Evolutionary conservation across 768 basidiomycete species (phyloP), one percentile per base, ranked within the genome.

Genomic region (Gymnopilus junonius): DNA sequence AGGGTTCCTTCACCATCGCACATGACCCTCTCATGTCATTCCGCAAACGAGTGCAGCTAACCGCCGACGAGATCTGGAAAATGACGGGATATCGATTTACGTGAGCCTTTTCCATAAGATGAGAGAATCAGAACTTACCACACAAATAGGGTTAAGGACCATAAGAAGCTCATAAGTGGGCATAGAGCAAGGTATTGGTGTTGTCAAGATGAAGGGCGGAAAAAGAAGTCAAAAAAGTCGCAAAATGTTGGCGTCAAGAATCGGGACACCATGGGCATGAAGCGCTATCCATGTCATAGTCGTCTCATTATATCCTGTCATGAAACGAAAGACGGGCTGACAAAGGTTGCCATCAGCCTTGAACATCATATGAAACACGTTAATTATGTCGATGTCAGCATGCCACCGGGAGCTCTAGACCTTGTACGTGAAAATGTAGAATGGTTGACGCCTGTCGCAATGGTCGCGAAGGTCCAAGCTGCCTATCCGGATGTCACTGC

Each of bases 391-490:
- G 69, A 72, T 59, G 69, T 64, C 67, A 20, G 55, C 39, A 61
- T 76, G 66, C 75, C 71, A 12, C 73, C 69, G 10, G 67, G 55
- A 20, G 59, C 70, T 11, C 46, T 58, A 31, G 29, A 48, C 31
- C 42, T 64, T 32, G 32, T 64, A 20, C 34, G 35, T 7, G 58
- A 64, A 53, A 32, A 59, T n/a, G 63, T 46, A 4, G 58, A 59
- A 48, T 64, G 63, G 63, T 21, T 55, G 27, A 64, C 51, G 32
- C 63, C 59, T 34, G 37, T 46, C 12, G 59, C 42, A 17, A 54
- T 76, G 69, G 73, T 77, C 45, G 74, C 72, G 5, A 72, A 70
- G 58, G 78, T 75, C 20, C 73, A 75, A 17, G 75, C 72, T 12
- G 69, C 73, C 27, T 78, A 74, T 46, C 74, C 74, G 15, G 55